Evolutionary conservation across 495 filamentous ascomycete species (phyloP).

Genomic region (Oleoguttula mirabilis): DNA sequence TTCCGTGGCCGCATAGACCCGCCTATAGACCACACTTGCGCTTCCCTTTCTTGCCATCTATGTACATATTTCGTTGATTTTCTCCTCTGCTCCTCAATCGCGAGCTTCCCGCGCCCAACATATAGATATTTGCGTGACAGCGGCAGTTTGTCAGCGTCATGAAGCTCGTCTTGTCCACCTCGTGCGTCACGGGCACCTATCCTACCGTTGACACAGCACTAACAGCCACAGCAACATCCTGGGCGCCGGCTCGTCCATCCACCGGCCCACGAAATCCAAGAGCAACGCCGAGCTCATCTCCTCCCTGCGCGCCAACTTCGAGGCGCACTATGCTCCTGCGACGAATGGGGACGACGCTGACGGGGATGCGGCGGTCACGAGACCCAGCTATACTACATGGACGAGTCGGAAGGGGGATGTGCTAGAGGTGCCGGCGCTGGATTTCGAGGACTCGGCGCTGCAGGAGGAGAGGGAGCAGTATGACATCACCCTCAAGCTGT

Average conservation of each 20-base stretch:
- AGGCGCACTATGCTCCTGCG: slow-evolving; percentile 30
- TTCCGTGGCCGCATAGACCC: too few species aligned
- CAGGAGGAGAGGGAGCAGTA: slow-evolving; percentile 69
- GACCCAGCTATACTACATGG: slow-evolving; percentile 41
- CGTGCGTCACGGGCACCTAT: slow-evolving; percentile 39
- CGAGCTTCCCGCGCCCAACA: too few species aligned
- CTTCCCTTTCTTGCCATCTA: too few species aligned
- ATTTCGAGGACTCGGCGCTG: slow-evolving; percentile 57
- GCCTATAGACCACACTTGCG: too few species aligned
- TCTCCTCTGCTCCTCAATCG: too few species aligned
- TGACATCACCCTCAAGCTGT: slow-evolving; percentile 87
- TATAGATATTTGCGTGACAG: too few species aligned
- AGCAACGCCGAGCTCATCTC: slow-evolving; percentile 82
- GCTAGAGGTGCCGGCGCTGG: slow-evolving; percentile 65
- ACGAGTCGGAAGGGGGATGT: slow-evolving; percentile 46
- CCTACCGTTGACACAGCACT: slow-evolving; percentile 8
- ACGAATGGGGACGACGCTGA: slow-evolving; percentile 5
- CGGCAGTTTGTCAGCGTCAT: slow-evolving; percentile 31
- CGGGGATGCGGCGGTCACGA: slow-evolving; percentile 9
- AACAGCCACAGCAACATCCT: slow-evolving; percentile 62
- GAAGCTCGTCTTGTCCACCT: slow-evolving; percentile 80
- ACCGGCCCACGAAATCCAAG: slow-evolving; percentile 57
- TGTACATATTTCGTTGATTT: too few species aligned
- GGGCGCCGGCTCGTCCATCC: slow-evolving; percentile 66
- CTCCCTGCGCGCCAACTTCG: slow-evolving; percentile 71